phyloP scores from a whole-genome alignment of 2,329 filamentous ascomycete genomes.

The Alternaria solani region DNA sequence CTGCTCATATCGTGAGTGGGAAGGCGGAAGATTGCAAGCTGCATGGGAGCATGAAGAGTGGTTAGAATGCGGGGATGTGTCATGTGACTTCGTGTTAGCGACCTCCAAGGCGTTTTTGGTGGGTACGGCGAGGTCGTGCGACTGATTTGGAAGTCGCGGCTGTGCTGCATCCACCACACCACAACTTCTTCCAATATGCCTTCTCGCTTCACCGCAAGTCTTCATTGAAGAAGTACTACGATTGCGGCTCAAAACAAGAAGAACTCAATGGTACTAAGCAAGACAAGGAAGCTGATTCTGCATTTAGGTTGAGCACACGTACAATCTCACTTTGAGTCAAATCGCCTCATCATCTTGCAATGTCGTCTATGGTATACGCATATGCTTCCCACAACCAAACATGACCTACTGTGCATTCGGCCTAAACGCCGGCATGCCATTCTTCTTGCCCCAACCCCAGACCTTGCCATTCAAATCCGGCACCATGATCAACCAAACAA shows the following conservation, averaged over 20 bases:
- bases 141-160: not conserved
- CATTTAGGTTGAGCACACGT: not conserved
- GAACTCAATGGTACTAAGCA: not conserved
- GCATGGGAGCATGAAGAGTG: not conserved
- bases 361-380: not conserved
- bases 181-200: not conserved
- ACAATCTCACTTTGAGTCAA: not conserved
- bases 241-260: too few species aligned
- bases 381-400: not conserved
- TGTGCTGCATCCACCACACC: not conserved
- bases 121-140: not conserved
- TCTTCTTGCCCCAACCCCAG: constrained; percentile 65
- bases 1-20: not conserved
- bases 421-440: constrained; percentile 54
- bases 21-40: not conserved
- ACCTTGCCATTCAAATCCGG: constrained; percentile 66
- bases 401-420: constrained; percentile 34
- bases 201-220: not conserved
- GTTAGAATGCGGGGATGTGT: not conserved
- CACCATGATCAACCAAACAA: constrained; percentile 65
- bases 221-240: too few species aligned
- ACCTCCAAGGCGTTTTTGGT: not conserved
- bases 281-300: not conserved
- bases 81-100: constrained; percentile 1
- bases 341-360: not conserved